Evolutionary conservation across 148 eudicot genomes (phyloP).

Genomic region (Mesembryanthemum crystallinum): DNA sequence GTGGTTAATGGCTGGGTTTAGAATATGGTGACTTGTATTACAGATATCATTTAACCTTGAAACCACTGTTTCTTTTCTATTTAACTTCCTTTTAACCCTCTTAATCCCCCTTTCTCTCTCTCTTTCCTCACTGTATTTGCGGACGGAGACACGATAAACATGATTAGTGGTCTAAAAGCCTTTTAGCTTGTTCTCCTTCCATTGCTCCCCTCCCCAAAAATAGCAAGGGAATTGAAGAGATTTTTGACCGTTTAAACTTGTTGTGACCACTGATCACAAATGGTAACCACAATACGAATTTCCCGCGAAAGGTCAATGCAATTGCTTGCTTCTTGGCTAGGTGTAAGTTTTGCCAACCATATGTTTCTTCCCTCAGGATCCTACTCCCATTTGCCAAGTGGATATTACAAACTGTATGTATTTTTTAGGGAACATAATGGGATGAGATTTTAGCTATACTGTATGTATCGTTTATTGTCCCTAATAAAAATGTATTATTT

Average conservation of each 20-base stretch:
- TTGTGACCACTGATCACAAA: not conserved
- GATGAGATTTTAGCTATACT: too few relatives aligned
- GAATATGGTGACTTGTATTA: too few relatives aligned
- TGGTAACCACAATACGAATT: not conserved
- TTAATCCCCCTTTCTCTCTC: not conserved
- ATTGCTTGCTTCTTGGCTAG: not conserved
- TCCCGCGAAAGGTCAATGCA: not conserved
- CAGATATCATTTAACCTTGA: not conserved
- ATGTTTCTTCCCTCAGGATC: not conserved
- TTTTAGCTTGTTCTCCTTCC: not conserved
- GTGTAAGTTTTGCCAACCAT: not conserved
- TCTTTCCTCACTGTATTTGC: not conserved
- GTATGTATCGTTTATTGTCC: too few relatives aligned
- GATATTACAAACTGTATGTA: too few relatives aligned
- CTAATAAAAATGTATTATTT: too few relatives aligned
- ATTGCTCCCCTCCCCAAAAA: constrained; percentile 6
- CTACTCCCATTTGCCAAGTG: too few relatives aligned
- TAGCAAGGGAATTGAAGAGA: not conserved
- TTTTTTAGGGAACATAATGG: too few relatives aligned
- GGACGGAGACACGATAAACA: constrained; percentile 4
- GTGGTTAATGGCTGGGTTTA: not conserved
- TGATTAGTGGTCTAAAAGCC: constrained; percentile 18
- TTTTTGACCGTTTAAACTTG: constrained; percentile 11
- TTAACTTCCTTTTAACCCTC: not conserved
- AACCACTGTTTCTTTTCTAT: not conserved